Base-by-base conservation (phyloP, 2,329 filamentous ascomycete species). In the Lachnellula occidentalis region DNA sequence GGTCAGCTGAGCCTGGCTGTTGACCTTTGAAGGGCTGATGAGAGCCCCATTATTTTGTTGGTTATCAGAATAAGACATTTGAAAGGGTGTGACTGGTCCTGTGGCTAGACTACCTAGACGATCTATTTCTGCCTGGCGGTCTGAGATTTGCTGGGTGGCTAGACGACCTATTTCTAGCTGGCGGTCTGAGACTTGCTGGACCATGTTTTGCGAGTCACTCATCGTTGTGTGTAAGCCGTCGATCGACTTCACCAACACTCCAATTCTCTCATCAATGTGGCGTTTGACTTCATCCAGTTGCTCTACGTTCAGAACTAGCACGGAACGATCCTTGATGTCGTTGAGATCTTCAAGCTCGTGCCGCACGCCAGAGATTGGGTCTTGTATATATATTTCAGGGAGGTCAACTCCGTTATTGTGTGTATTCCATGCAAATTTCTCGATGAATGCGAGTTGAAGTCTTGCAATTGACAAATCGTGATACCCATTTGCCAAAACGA, bases 361-460 rank as follows among this genome's bases (percentile, higher is more conserved):
- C 15, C 94, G 87, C n/a, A 99, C 88, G 0, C 94, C 94, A 8
- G 94, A 97, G 2, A 96, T 81, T 0, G 92, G 87, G 69, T 99
- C 94, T 70, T 99, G 94, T 15, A 99, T 94, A 70, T 99, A 96
- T 15, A 99, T 97, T 65, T 99, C 94, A 0, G 94, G 94, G 45
- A 99, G 74, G 68, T 99, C 94, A 14, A 85, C 83, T 7, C 94
- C 94, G 65, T 96, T 95, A 57, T 90, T 87, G 64, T 97, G 92
- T 1, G 92, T 96, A 65, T 96, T 97, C 92, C 95, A 99, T 0
- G 92, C 94, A 68, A 99, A 99, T 69, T 96, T 99, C 64, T 99
- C 94, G 64, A 99, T 99, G 65, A 99, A 99, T 1, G 94, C 92
- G 27, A 99, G 79, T 70, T 99, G 92, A 55, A 99, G 73, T 22